Evolutionary conservation across 73 alveolate species (phyloP), one percentile per base, ranked within the genome.

Genomic region (Blepharisma stoltei): DNA sequence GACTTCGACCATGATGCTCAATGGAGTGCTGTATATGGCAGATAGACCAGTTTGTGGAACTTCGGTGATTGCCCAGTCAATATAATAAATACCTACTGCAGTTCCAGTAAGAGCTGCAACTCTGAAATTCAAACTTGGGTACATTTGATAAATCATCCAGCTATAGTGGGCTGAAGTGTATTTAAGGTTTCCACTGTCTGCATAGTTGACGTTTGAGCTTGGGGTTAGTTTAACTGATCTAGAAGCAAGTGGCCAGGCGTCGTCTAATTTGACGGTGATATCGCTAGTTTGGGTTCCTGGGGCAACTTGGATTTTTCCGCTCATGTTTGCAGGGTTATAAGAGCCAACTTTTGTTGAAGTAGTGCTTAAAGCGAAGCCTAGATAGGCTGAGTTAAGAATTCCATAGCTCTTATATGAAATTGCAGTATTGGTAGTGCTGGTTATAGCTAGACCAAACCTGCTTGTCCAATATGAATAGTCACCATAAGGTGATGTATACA

Each of bases 391-490:
- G 46, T 60, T 60, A 2, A 60, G 46, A 38, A 14, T 60, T n/a
- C 46, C 46, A 47, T 60, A 60, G 37, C 46, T 14, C 45, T 60
- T 60, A 38, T 38, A n/a, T 11, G 46, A 20, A 9, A 20, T 14
- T n/a, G 45, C 18, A 25, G n/a, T 25, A 2, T 2, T n/a, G 0
- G 38, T 18, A 60, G 48, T 20, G 46, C 23, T 38, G 0, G 14
- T 8, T 14, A 38, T 25, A 1, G 23, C 14, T 20, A 60, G 6
- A 14, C 23, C 73, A 38, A 60, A 60, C 5, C 23, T n/a, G 2
- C 73, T 38, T 60, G 73, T 60, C 73, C 73, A 60, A 32, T 32
- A 32, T 32, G 41, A 32, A 32, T 32, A 32, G 47, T 60, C 73
- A 38, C 46, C 23, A 25, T 18, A 25, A 18, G 48, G n/a, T 60